A percentile compares a stretch with the other conserved stretches of the same genome.
Evolutionary conservation across 192 early-diverging fungal genomes (phyloP).

Genomic region (Podila clonocystis): DNA sequence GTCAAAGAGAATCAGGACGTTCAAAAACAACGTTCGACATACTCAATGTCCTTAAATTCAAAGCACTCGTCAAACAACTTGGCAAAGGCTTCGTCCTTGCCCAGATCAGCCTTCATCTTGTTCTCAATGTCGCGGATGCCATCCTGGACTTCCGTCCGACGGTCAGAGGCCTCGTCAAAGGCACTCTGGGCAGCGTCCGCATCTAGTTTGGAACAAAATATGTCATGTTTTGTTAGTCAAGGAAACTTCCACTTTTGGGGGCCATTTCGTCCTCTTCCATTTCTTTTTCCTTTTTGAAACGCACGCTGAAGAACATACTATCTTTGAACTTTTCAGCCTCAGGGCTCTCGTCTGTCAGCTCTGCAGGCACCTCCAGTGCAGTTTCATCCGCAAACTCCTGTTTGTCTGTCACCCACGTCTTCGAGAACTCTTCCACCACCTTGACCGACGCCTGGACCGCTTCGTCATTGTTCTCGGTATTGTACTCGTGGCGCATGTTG

Average conservation of each 20-base stretch:
- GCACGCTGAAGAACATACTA: slow-evolving; percentile 26
- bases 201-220: slow-evolving; percentile 16
- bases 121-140: slow-evolving; percentile 58
- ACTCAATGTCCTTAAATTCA: slow-evolving; percentile 74
- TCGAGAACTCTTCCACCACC: slow-evolving; percentile 36
- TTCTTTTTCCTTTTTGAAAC: slow-evolving; percentile 7
- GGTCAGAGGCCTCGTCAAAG: slow-evolving; percentile 22
- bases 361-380: slow-evolving; percentile 10
- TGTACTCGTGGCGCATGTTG: slow-evolving; percentile 56
- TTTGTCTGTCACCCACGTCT: slow-evolving; percentile 8
- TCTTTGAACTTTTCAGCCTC: slow-evolving; percentile 38
- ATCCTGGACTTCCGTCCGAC: slow-evolving; percentile 34
- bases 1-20: not conserved
- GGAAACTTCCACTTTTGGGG: not conserved
- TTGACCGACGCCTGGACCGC: slow-evolving; percentile 62
- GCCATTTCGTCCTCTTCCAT: too few species aligned
- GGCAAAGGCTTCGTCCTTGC: slow-evolving; percentile 74
- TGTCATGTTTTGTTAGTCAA: slow-evolving; percentile 4
- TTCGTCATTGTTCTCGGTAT: slow-evolving; percentile 66
- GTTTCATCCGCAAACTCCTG: slow-evolving; percentile 35
- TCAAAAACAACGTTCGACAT: slow-evolving; percentile 11
- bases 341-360: slow-evolving; percentile 22
- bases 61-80: slow-evolving; percentile 77
- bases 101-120: slow-evolving; percentile 75
- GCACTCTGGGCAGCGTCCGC: slow-evolving; percentile 28